Conservation (phyloP, 306 rosid genomes). For the Albizia julibrissin region DNA sequence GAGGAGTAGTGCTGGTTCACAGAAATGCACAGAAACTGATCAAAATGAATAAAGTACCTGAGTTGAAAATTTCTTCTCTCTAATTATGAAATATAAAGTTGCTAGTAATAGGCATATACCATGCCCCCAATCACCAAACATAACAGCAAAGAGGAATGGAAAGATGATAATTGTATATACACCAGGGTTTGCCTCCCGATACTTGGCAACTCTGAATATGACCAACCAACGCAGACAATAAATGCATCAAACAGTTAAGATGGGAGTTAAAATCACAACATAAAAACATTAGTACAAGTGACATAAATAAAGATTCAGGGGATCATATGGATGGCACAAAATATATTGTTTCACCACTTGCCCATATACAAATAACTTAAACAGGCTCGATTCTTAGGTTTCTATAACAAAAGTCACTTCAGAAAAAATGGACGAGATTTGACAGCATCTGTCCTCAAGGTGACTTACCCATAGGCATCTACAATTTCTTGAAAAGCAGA, state of each 20-base stretch:
- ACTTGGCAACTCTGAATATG: slow-evolving; percentile 66
- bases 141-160: slow-evolving; percentile 87
- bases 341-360: neutral
- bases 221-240: neutral
- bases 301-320: neutral
- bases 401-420: neutral
- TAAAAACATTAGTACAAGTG: neutral
- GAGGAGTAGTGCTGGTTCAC: slow-evolving; percentile 11
- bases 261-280: slow-evolving; percentile 2
- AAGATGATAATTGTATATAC: slow-evolving; percentile 72
- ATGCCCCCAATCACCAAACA: slow-evolving; percentile 94
- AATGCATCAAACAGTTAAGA: slow-evolving; percentile 19
- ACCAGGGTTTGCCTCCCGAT: slow-evolving; percentile 81
- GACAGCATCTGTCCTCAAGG: slow-evolving; percentile 9
- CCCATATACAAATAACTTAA: too few species aligned
- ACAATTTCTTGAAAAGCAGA: slow-evolving; percentile 78
- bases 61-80: slow-evolving; percentile 59
- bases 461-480: slow-evolving; percentile 84
- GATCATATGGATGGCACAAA: neutral
- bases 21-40: slow-evolving; percentile 20
- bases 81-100: slow-evolving; percentile 62
- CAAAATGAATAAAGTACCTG: slow-evolving; percentile 53
- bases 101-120: slow-evolving; percentile 83
- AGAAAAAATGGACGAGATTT: neutral
- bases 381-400: too few species aligned